Evolutionary conservation across 495 filamentous ascomycete genomes (phyloP), one percentile per base, ranked within the genome.

Genomic region (Xylona heveae): DNA sequence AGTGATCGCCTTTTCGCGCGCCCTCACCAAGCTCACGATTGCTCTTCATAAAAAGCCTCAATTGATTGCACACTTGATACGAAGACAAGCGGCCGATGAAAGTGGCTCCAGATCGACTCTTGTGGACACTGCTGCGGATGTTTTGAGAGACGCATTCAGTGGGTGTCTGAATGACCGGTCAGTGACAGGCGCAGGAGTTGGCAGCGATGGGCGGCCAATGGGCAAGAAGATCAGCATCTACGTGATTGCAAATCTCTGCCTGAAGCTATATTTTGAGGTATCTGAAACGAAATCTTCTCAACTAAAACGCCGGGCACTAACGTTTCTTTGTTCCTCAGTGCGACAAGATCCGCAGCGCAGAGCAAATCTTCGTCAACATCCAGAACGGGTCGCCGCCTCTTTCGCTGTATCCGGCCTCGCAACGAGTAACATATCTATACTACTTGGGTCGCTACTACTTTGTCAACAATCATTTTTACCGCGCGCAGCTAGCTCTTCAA

Each of bases 381-480:
- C 73, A 68, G 39, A 70, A 79, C 22, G 71, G 74, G 39, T 81
- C 79, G 1, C 79, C 83, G 4, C 78, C 78, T 0, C 59, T 91
- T 10, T 56, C 59, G 3, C 57, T 74, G 25, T 93, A 83, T 46
- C 79, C 85, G 10, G 79, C 80, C n/a, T 65, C 79, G 6, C 79
- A 94, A 36, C 68, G 80, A 24, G 78, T 90, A 18, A 83, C 85
- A 14, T 95, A 83, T 47, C 70, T 92, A 4, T 94, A 92, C 53
- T 94, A 92, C 45, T 75, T 93, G 12, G 85, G 85, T 19, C 75
- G 83, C 24, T 93, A 84, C 45, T 63, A 77, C 37, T 83, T 92
- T 44, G 67, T 72, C 34, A 80, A 78, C 38, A 74, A 64, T 26
- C 72, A 91, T 42, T 92, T 78, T 52, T 69, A 66, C 40, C 64